Base-by-base conservation (phyloP, 768 basidiomycete genomes). In the Xerocomus potaroensis region DNA sequence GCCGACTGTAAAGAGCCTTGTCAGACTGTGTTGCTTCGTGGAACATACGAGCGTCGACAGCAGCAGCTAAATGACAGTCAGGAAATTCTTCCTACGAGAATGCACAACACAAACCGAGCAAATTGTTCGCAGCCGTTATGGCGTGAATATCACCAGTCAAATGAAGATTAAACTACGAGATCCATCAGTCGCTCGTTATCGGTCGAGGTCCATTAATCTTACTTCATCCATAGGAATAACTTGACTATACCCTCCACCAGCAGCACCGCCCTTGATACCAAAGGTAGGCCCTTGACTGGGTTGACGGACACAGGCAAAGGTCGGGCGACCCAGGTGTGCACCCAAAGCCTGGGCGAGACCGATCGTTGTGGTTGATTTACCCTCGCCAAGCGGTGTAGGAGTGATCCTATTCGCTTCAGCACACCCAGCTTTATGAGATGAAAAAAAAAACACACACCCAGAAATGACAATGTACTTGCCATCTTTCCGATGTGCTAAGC, bases 191-290 rank as follows among this genome's bases (percentile, higher is more conserved):
- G 34, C 22, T 18, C 8, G 33, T 19, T 41, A 9, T 24, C 27
- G 22, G 18, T 27, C 45, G 42, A 58, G 47, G 3, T 3, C 8
- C 8, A 21, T 0, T 23, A 4, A 14, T 50, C 66, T 44, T 53
- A 87, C 87, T 73, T 97, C 95, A 61, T 97, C 95, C 95, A 98
- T 97, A 33, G 95, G 95, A 69, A 98, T 98, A 60, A 99, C 90
- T 64, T 96, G 94, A 64, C 91, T 92, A 73, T 98, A 99, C 43
- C 95, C 95, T 50, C 95, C 95, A 32, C 96, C 95, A 34, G 95
- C 95, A 30, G 95, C 95, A 58, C 95, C 96, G 56, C 95, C 95
- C 69, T 99, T 99, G 75, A 99, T 96, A 56, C 95, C 95, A 64
- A 98, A 99, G 0, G 95, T 98, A 27, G 95, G 95, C 11, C 96